These are phyloP conservation scores for Jacaranda copaia DNA, from an alignment of 257 asterid species.

Conservation along the genomic window DNA sequence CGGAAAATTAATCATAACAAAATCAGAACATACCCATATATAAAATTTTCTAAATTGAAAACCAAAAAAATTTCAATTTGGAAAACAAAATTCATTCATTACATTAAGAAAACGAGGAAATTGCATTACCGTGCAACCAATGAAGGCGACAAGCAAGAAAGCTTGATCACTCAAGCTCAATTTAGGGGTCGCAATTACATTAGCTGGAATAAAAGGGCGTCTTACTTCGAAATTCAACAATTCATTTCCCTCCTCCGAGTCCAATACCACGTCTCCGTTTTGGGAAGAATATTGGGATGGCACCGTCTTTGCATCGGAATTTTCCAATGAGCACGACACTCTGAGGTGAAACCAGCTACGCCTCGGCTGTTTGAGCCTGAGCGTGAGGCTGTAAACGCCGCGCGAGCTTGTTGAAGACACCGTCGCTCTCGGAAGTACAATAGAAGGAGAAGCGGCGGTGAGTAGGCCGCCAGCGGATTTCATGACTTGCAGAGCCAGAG, in stretches of 20 bases:
- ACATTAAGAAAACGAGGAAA: not conserved
- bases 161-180: constrained; percentile 71
- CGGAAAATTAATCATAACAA: not conserved
- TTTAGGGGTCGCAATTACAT: constrained; percentile 47
- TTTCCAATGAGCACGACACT: constrained; percentile 41
- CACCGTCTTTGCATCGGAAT: constrained; percentile 33
- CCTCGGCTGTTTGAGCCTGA: constrained; percentile 38
- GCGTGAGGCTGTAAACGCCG: constrained; percentile 28
- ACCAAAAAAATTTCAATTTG: not conserved
- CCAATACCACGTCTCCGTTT: constrained; percentile 36
- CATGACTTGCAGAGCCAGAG: constrained; percentile 34
- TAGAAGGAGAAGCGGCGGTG: constrained; percentile 37
- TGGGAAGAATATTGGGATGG: constrained; percentile 32
- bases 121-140: constrained; percentile 73
- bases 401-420: constrained; percentile 4
- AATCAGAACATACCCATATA: not conserved
- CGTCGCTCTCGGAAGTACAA: constrained; percentile 25
- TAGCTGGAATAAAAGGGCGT: constrained; percentile 52
- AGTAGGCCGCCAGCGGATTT: constrained; percentile 41
- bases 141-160: constrained; percentile 70
- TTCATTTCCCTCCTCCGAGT: constrained; percentile 39
- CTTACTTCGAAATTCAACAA: constrained; percentile 55
- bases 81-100: not conserved
- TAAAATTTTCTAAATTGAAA: not conserved
- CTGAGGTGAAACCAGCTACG: constrained; percentile 35